Evolutionary conservation across 2,329 filamentous ascomycete genomes (phyloP), one percentile per base, ranked within the genome.

Genomic region (Aspergillus oerlinghausenensis): DNA sequence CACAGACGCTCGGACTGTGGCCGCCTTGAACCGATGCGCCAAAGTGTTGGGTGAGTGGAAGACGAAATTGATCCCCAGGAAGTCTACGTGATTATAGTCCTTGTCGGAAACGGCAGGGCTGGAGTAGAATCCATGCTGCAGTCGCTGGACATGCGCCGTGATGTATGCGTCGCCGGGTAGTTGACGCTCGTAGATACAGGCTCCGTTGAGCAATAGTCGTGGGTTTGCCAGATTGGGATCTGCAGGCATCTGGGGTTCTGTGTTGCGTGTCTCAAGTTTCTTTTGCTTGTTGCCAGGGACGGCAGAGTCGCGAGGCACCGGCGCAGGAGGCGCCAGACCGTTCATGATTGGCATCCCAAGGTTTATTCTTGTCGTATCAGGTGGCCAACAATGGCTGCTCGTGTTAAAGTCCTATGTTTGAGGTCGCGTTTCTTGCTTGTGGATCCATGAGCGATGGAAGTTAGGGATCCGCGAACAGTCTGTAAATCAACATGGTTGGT

Each of bases 61-160:
- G n/a, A 79, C 77, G 52, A 81, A 81, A 49, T 74, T 76, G 35
- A 81, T 67, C 0, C 76, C 79, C 3, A 79, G 72, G 52, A 82
- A 81, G 57, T 79, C 79, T 9, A 81, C 75, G 52, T 78, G 68
- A 38, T 77, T 66, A 8, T 76, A 70, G 17, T 70, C 65, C 4
- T 66, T 63, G 35, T 78, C 77, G 19, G 79, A 78, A 0, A 80
- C 69, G 4, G 71, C 70, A 1, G 66, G 60, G 51, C 71, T 78
- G 23, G 75, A 70, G 65, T 79, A 80, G 56, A 70, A 76, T 4
- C 79, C 79, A 60, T 79, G 76, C 58, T 82, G 79, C 7, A 82
- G 70, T 2, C 79, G 77, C 55, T 79, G 77, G 9, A 80, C 75
- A 57, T 81, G 77, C 0, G 78, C 79, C 0, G 79, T 80, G 52